phyloP scores from a whole-genome alignment of 352 stramenopile species.

The Globisporangium camurandrum region DNA sequence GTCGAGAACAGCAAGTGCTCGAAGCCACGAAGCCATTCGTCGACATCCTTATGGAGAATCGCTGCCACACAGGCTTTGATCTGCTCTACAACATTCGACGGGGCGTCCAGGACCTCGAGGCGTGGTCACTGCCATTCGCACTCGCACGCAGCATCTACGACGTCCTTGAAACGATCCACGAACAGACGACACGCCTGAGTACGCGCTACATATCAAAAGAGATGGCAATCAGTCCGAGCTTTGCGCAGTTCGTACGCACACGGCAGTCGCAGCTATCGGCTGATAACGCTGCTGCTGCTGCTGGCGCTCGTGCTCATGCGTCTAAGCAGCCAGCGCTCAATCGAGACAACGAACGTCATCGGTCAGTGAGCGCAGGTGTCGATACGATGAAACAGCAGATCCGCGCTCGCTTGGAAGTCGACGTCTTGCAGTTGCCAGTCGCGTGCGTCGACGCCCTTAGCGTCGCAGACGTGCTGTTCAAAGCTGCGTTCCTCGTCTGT shows the following conservation, averaged over 20 bases:
- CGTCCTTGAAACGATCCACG: slow-evolving; percentile 41
- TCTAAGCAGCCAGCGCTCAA: no score
- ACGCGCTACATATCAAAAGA: slow-evolving; percentile 35
- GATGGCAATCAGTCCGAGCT: slow-evolving; percentile 28
- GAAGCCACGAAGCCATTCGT: slow-evolving; percentile 31
- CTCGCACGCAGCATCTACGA: slow-evolving; percentile 45
- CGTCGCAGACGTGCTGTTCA: slow-evolving; percentile 37
- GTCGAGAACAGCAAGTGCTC: slow-evolving; percentile 39
- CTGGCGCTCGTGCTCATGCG: no score
- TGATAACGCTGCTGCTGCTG: no score
- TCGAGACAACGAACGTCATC: neutral
- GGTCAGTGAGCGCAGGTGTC: neutral
- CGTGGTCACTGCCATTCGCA: slow-evolving; percentile 38
- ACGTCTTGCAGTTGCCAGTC: slow-evolving; percentile 42
- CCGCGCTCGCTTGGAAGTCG: slow-evolving; percentile 21
- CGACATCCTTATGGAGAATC: slow-evolving; percentile 27
- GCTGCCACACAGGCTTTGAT: slow-evolving; percentile 45
- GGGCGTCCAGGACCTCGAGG: slow-evolving; percentile 39
- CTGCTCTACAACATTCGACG: slow-evolving; percentile 45
- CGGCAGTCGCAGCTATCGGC: neutral
- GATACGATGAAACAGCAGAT: slow-evolving; percentile 17
- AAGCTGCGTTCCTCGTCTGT: slow-evolving; percentile 39
- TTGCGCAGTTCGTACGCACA: slow-evolving; percentile 29
- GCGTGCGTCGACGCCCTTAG: slow-evolving; percentile 10
- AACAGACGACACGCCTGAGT: slow-evolving; percentile 28